Conservation (phyloP, 2,329 filamentous ascomycete genomes). For the Fusarium nematophilum region DNA sequence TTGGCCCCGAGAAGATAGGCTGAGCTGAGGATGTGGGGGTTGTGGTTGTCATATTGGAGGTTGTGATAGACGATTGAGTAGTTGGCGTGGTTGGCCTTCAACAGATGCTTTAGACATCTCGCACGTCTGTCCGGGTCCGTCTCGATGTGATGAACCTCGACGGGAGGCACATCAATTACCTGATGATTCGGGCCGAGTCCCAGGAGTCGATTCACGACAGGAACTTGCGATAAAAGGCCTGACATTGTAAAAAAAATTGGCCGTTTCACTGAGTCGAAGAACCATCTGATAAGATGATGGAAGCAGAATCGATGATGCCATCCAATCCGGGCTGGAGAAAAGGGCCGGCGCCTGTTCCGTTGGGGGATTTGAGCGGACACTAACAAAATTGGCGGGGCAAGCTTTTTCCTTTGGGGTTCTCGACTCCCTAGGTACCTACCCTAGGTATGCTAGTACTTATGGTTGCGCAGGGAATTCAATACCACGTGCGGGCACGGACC, state of each 20-base stretch:
- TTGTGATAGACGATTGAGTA: conserved; percentile 84
- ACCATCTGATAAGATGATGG: conserved; percentile 21
- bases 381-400: conserved; percentile 43
- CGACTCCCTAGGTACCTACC: not conserved
- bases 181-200: conserved; percentile 40
- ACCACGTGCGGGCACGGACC: conserved; percentile 39
- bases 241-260: conserved; percentile 44
- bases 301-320: conserved; percentile 37
- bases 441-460: not conserved
- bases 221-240: conserved; percentile 49
- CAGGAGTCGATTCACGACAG: conserved; percentile 45
- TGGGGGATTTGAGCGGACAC: conserved; percentile 41
- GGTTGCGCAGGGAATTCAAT: not conserved
- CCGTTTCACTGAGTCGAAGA: conserved; percentile 1
- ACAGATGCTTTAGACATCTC: conserved; percentile 86
- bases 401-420: conserved; percentile 35
- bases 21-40: conserved; percentile 83
- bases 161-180: conserved; percentile 70
- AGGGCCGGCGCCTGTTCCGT: conserved; percentile 32
- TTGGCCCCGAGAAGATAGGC: conserved; percentile 87
- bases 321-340: conserved; percentile 25
- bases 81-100: conserved; percentile 93
- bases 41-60: conserved; percentile 82
- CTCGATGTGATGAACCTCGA: conserved; percentile 83
- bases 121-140: conserved; percentile 81